Evolutionary conservation across 2,329 filamentous ascomycete genomes (phyloP).

Genomic region (Pseudogymnoascus sp.): DNA sequence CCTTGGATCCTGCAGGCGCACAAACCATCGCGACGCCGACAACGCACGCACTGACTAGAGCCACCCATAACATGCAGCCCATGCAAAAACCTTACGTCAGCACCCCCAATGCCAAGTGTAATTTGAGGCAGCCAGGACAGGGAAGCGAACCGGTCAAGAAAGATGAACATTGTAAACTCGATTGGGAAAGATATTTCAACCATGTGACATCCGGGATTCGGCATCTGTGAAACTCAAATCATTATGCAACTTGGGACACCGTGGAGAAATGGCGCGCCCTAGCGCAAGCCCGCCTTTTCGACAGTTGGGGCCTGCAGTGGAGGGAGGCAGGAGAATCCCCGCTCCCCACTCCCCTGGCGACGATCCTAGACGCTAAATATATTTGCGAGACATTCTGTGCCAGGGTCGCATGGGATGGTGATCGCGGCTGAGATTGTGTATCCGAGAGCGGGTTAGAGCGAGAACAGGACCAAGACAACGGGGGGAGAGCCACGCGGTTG

Average conservation of each 20-base stretch:
- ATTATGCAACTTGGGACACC: background rate
- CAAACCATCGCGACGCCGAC: background rate
- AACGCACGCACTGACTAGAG: background rate
- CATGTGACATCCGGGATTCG: background rate
- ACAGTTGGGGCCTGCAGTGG: background rate
- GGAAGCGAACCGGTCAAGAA: background rate
- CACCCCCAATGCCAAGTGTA: background rate
- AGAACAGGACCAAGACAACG: background rate
- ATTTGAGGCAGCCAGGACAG: background rate
- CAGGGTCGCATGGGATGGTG: background rate
- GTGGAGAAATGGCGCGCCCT: background rate
- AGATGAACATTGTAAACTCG: background rate
- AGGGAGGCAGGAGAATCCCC: background rate
- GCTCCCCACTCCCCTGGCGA: conserved; percentile 2
- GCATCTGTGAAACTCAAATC: conserved; percentile 7
- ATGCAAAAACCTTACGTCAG: background rate
- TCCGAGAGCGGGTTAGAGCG: background rate
- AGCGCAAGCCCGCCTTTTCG: background rate
- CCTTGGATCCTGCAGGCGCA: background rate
- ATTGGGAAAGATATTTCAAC: background rate
- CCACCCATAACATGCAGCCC: background rate
- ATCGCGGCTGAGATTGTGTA: background rate
- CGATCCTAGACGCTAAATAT: conserved; percentile 1
- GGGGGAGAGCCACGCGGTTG: background rate
- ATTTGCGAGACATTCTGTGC: background rate